Conservation (phyloP, 2,329 filamentous ascomycete genomes). For the Colletotrichum abscissum region DNA sequence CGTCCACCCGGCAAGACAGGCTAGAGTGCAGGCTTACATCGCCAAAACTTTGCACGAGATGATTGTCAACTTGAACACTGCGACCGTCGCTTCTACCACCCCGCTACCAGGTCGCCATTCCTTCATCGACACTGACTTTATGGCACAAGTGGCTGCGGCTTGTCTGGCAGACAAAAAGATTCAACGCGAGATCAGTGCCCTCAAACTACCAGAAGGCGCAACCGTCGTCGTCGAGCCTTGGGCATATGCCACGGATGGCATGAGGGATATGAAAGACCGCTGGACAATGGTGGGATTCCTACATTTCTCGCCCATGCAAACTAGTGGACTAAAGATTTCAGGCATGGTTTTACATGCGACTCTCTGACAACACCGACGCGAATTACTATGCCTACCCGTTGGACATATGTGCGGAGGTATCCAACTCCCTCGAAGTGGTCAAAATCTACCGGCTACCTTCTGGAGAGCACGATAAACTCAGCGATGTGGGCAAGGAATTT, state of each 20-base stretch:
- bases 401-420: constrained; percentile 63
- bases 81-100: constrained; percentile 36
- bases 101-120: constrained; percentile 55
- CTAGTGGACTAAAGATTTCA: background rate
- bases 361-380: constrained; percentile 55
- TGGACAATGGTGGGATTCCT: constrained; percentile 57
- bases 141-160: constrained; percentile 58
- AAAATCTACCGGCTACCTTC: constrained; percentile 61
- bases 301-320: rapidly evolving
- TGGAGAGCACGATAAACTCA: constrained; percentile 47
- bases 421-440: constrained; percentile 59
- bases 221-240: constrained; percentile 63
- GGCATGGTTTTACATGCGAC: constrained; percentile 39
- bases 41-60: constrained; percentile 36
- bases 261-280: constrained; percentile 59
- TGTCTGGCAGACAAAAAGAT: constrained; percentile 57
- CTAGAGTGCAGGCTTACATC: constrained; percentile 47
- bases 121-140: constrained; percentile 59
- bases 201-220: constrained; percentile 57
- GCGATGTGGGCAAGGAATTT: constrained; percentile 49
- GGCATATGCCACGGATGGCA: constrained; percentile 66
- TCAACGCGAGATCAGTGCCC: constrained; percentile 52
- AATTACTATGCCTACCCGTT: constrained; percentile 70
- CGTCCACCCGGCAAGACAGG: constrained; percentile 40
- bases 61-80: constrained; percentile 37